Percentiles rank a stretch among this genome's conserved stretches.
Conservation (phyloP, 345 rosid genomes). For the Syzygium grande region DNA sequence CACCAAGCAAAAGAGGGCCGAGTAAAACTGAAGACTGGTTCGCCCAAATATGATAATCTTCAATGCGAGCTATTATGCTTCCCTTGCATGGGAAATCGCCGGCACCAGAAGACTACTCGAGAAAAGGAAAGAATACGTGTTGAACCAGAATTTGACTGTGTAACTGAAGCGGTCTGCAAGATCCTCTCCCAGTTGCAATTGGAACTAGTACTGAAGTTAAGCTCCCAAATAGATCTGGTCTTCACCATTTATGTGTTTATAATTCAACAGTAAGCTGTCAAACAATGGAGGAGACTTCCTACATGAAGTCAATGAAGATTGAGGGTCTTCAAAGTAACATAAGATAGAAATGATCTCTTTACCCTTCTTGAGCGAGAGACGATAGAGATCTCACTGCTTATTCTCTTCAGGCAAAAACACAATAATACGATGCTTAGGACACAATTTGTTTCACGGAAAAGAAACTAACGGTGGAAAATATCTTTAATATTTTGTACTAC, state of each 20-base stretch:
- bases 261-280: not conserved
- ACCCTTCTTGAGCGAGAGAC: not conserved
- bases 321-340: not conserved
- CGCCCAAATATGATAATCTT: not conserved
- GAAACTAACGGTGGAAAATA: not conserved
- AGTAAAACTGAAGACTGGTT: not conserved
- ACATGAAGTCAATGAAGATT: not conserved
- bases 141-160: not conserved
- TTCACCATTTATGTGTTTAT: not conserved
- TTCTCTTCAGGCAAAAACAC: not conserved
- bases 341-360: not conserved
- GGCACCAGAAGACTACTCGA: not conserved
- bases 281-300: not conserved
- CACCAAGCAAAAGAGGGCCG: not conserved
- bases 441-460: not conserved
- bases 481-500: not conserved
- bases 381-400: not conserved
- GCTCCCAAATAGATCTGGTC: not conserved
- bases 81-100: not conserved
- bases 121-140: not conserved
- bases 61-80: not conserved
- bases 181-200: not conserved
- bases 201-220: not conserved
- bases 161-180: not conserved
- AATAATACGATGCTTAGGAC: not conserved